phyloP scores from a whole-genome alignment of 352 stramenopile genomes.

The Pythium sukuiense region DNA sequence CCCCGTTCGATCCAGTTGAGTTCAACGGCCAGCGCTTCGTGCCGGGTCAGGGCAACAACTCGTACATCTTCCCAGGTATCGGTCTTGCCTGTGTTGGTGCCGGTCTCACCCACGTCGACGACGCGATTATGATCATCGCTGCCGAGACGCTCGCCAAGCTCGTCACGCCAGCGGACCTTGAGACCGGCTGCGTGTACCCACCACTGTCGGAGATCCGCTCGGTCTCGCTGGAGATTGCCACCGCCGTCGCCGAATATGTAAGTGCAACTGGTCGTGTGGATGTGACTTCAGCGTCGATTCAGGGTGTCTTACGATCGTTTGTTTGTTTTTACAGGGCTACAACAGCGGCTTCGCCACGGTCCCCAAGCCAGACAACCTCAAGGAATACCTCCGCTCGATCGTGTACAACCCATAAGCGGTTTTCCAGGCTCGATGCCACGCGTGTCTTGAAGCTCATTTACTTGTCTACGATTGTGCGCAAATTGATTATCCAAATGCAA shows the following conservation, averaged over 20 bases:
- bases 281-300: background rate
- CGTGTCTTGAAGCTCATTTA: background rate
- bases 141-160: slow-evolving; percentile 67
- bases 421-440: background rate
- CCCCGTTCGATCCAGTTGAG: slow-evolving; percentile 93
- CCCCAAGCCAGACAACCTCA: slow-evolving; percentile 50
- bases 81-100: slow-evolving; percentile 92
- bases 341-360: slow-evolving; percentile 57
- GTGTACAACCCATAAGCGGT: slow-evolving; percentile 73
- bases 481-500: slow-evolving; percentile 4
- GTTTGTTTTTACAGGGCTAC: slow-evolving; percentile 42
- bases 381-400: slow-evolving; percentile 51
- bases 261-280: background rate
- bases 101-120: slow-evolving; percentile 71
- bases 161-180: slow-evolving; percentile 89
- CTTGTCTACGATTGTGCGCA: background rate
- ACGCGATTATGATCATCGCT: slow-evolving; percentile 84
- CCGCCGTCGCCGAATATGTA: slow-evolving; percentile 88
- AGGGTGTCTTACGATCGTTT: slow-evolving; percentile 3
- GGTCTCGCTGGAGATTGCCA: slow-evolving; percentile 92
- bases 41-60: slow-evolving; percentile 93
- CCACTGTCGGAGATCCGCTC: slow-evolving; percentile 90
- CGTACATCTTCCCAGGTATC: slow-evolving; percentile 97
- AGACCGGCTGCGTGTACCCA: slow-evolving; percentile 93
- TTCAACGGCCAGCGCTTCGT: slow-evolving; percentile 85